Evolutionary conservation across 495 filamentous ascomycete genomes (phyloP).

Genomic region (Neurospora sp.): DNA sequence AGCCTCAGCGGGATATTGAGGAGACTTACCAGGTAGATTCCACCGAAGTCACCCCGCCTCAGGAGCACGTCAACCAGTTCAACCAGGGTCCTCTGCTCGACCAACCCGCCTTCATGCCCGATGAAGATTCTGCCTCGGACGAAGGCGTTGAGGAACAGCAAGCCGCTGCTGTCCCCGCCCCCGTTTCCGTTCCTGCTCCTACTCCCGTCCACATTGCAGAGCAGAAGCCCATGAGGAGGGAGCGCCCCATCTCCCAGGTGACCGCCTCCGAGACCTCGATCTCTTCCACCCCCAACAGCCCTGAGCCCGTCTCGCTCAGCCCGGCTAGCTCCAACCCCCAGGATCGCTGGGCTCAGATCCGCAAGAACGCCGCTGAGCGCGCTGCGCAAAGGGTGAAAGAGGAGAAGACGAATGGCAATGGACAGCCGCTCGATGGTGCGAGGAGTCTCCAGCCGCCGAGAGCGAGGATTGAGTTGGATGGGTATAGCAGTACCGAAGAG

Average conservation of each 20-base stretch:
- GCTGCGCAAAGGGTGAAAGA: constrained; percentile 49
- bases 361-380: constrained; percentile 83
- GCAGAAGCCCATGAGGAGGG: background rate
- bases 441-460: constrained; percentile 24
- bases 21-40: constrained; percentile 50
- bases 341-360: constrained; percentile 89
- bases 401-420: constrained; percentile 24
- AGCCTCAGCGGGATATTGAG: constrained; percentile 36
- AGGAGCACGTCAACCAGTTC: constrained; percentile 70
- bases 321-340: constrained; percentile 16
- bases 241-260: constrained; percentile 4
- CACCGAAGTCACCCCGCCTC: constrained; percentile 53
- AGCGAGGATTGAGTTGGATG: constrained; percentile 48
- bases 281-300: background rate
- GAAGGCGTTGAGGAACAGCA: constrained; percentile 28
- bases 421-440: constrained; percentile 22
- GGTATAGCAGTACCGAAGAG: constrained; percentile 92
- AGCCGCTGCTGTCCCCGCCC: constrained; percentile 25
- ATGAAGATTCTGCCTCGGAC: constrained; percentile 38
- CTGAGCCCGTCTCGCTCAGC: background rate
- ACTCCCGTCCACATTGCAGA: background rate
- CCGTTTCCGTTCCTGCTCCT: constrained; percentile 26
- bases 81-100: constrained; percentile 84
- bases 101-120: constrained; percentile 73
- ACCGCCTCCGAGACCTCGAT: constrained; percentile 18